A percentile compares a stretch with the other conserved stretches of the same genome.
Evolutionary conservation across 352 stramenopile genomes (phyloP).

Genomic region (Phytophthora hibernalis): DNA sequence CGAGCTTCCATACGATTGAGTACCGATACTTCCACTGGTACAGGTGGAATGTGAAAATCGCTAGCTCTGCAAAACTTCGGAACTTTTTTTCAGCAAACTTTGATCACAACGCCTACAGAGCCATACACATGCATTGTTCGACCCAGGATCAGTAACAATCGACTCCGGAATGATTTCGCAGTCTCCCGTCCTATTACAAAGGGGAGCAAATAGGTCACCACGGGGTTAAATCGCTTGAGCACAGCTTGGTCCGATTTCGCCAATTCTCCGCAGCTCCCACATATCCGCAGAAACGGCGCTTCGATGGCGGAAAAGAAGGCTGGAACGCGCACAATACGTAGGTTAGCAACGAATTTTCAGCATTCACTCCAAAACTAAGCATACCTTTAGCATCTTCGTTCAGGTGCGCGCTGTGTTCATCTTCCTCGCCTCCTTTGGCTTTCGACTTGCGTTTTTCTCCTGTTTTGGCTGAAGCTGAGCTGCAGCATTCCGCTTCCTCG

Average conservation of each 20-base stretch:
- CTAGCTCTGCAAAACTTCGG: no score
- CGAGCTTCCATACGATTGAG: no score
- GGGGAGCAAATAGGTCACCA: neutral
- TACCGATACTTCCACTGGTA: no score
- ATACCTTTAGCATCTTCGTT: no score
- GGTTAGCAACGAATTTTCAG: no score
- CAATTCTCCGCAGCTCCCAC: constrained; percentile 1
- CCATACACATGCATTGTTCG: no score
- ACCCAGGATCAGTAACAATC: no score
- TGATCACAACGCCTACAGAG: no score
- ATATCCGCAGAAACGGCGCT: constrained; percentile 6
- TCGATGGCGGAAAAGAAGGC: neutral
- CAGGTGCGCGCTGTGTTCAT: neutral
- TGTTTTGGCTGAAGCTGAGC: neutral
- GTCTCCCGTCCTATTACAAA: neutral
- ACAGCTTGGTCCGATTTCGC: neutral
- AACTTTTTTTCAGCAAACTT: no score
- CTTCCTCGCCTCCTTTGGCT: neutral
- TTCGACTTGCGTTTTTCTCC: neutral
- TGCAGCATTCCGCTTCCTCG: neutral
- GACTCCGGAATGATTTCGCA: constrained; percentile 2
- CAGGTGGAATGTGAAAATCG: no score
- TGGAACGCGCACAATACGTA: no score
- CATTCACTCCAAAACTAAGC: no score
- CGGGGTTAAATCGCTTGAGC: neutral